Percentiles rank a stretch among this genome's conserved stretches.
Evolutionary conservation across 345 rosid genomes (phyloP).

Genomic region (Schrenkiella parvula): DNA sequence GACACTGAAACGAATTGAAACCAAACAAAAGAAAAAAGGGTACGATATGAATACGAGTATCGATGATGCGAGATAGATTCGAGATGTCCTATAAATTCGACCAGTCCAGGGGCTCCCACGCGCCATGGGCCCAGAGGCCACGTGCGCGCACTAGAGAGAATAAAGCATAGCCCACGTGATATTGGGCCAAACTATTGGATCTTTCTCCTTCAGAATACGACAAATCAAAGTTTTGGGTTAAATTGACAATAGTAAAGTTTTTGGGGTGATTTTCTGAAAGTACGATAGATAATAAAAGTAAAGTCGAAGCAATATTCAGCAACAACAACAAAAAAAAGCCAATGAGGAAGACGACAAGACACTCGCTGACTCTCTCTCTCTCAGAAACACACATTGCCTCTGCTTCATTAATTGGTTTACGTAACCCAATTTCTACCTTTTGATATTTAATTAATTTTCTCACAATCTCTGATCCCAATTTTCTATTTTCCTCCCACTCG

Average conservation of each 20-base stretch:
- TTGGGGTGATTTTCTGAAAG: not conserved
- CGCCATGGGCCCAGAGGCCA: constrained; percentile 20
- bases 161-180: constrained; percentile 36
- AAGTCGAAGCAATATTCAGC: not conserved
- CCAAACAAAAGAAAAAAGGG: not conserved
- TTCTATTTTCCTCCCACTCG: not conserved
- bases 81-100: constrained; percentile 9
- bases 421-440: not conserved
- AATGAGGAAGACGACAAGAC: constrained; percentile 7
- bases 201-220: constrained; percentile 12
- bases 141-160: constrained; percentile 30
- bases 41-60: not conserved
- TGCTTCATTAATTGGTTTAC: constrained; percentile 19
- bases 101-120: constrained; percentile 16
- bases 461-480: constrained; percentile 8
- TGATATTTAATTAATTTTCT: not conserved
- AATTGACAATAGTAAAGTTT: not conserved
- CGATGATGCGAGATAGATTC: constrained; percentile 12
- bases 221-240: constrained; percentile 1
- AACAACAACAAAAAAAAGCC: not conserved
- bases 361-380: not conserved
- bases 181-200: constrained; percentile 23
- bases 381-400: constrained; percentile 6
- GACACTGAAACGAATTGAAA: not conserved
- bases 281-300: not conserved